Evolutionary conservation across 176 grass and related monocot genomes (phyloP).

Genomic region (Phoenix dactylifera): DNA sequence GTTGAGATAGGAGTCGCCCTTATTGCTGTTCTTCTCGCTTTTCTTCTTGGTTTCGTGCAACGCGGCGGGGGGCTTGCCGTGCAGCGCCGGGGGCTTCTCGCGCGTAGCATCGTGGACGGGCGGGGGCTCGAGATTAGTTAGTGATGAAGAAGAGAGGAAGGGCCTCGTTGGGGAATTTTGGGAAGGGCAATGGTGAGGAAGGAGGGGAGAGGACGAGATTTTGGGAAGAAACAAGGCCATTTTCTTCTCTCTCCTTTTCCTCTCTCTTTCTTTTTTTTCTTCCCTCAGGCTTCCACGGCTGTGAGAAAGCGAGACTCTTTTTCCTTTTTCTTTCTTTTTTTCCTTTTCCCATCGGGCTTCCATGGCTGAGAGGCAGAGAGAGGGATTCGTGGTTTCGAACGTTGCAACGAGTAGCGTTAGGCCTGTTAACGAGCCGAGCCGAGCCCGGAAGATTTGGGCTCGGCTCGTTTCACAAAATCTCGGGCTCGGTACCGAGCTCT

Average conservation of each 20-base stretch:
- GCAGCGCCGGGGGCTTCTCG: slow-evolving; percentile 35
- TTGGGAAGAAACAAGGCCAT: slow-evolving; percentile 93
- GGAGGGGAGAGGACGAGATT: slow-evolving; percentile 48
- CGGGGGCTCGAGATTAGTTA: slow-evolving; percentile 15
- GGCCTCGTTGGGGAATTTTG: slow-evolving; percentile 17
- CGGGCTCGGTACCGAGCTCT: no score
- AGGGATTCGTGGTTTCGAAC: slow-evolving; percentile 47
- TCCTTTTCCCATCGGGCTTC: not conserved
- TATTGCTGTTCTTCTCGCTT: slow-evolving; percentile 32
- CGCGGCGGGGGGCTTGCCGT: slow-evolving; percentile 19
- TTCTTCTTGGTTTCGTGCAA: slow-evolving; percentile 22
- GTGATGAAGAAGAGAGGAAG: slow-evolving; percentile 16
- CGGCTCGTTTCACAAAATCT: no score
- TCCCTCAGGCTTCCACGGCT: slow-evolving; percentile 9
- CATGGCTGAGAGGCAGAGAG: slow-evolving; percentile 7
- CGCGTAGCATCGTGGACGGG: slow-evolving; percentile 20
- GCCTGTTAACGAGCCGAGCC: no score
- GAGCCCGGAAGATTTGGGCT: no score
- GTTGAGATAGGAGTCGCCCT: slow-evolving; percentile 89
- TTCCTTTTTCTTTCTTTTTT: not conserved
- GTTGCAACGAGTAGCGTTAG: slow-evolving; percentile 28
- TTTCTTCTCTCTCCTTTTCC: not conserved
- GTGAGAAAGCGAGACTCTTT: not conserved
- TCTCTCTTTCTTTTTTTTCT: slow-evolving; percentile 12
- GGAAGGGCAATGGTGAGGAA: slow-evolving; percentile 32